phyloP scores from a whole-genome alignment of 2,329 filamentous ascomycete genomes.

The Mycosphaerelloides madeirae region DNA sequence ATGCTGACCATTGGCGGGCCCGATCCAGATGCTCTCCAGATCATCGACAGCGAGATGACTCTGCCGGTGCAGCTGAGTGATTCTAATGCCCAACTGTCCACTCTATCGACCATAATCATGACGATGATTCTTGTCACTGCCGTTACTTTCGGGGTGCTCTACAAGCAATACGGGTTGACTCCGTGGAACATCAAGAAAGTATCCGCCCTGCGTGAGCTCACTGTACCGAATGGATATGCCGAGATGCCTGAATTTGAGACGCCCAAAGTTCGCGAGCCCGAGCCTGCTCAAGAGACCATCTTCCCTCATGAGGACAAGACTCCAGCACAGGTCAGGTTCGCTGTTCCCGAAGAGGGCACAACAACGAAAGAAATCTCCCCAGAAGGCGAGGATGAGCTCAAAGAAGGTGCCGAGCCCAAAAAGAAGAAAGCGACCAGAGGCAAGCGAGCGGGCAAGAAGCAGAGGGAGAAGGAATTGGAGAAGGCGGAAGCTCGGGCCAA shows the following conservation, averaged over 20 bases:
- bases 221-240: neutral
- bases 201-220: neutral
- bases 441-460: constrained; percentile 43
- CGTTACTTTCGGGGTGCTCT: constrained; percentile 1
- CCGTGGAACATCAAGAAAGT: neutral
- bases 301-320: constrained; percentile 25
- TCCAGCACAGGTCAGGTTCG: constrained; percentile 15
- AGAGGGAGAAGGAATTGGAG: constrained; percentile 39
- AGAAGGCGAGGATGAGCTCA: constrained; percentile 24
- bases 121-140: neutral
- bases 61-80: neutral
- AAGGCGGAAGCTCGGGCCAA: constrained; percentile 36
- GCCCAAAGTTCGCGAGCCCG: constrained; percentile 25
- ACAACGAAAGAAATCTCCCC: constrained; percentile 5
- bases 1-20: constrained; percentile 20
- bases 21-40: neutral
- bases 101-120: neutral
- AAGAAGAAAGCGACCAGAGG: constrained; percentile 50
- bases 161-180: constrained; percentile 3
- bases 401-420: constrained; percentile 27
- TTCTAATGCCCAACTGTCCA: neutral
- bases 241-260: neutral
- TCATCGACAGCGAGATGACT: neutral
- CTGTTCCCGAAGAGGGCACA: constrained; percentile 4
- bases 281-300: constrained; percentile 34